Percentiles rank a stretch among this genome's conserved stretches.
These are phyloP conservation scores for Candida quercuum DNA, from an alignment of 805 yeast genomes.

Conservation along the genomic window DNA sequence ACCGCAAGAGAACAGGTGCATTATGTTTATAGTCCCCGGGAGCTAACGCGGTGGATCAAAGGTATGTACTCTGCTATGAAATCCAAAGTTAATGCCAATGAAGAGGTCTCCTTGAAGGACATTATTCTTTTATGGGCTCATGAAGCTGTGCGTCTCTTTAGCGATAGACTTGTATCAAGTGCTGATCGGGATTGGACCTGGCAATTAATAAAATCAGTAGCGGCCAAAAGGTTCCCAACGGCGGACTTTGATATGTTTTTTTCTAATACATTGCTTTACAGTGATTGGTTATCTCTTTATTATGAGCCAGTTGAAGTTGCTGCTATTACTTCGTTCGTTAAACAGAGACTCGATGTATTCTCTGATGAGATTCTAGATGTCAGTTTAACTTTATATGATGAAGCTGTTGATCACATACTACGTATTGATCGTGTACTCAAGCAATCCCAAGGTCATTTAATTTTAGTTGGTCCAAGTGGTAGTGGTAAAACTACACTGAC, in stretches of 20 bases:
- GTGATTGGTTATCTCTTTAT: slow-evolving; percentile 66
- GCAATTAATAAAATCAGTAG: slow-evolving; percentile 28
- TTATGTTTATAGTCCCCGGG: slow-evolving; percentile 84
- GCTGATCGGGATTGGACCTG: slow-evolving; percentile 48
- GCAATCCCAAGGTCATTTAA: slow-evolving; percentile 87
- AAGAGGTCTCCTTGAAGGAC: slow-evolving; percentile 32
- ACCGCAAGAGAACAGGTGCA: slow-evolving; percentile 39
- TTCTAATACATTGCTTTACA: slow-evolving; percentile 53
- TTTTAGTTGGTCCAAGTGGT: slow-evolving; percentile 76
- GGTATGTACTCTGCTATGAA: slow-evolving; percentile 56
- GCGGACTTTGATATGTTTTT: slow-evolving; percentile 32
- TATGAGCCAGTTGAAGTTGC: slow-evolving; percentile 50
- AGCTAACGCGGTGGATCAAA: slow-evolving; percentile 79
- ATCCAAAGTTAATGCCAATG: slow-evolving; percentile 27
- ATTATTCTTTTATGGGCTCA: slow-evolving; percentile 70
- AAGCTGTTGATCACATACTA: slow-evolving; percentile 66
- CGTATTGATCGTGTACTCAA: slow-evolving; percentile 76
- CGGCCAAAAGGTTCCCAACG: slow-evolving; percentile 40
- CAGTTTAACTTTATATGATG: slow-evolving; percentile 58
- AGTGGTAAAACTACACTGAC: slow-evolving; percentile 77
- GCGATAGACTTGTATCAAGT: slow-evolving; percentile 55
- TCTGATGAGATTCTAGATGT: slow-evolving; percentile 72
- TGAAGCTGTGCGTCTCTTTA: slow-evolving; percentile 73
- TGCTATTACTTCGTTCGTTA: slow-evolving; percentile 48
- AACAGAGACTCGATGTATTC: slow-evolving; percentile 61